phyloP scores from a whole-genome alignment of 192 early-diverging fungal genomes.

The Chytriomyces hyalinus region DNA sequence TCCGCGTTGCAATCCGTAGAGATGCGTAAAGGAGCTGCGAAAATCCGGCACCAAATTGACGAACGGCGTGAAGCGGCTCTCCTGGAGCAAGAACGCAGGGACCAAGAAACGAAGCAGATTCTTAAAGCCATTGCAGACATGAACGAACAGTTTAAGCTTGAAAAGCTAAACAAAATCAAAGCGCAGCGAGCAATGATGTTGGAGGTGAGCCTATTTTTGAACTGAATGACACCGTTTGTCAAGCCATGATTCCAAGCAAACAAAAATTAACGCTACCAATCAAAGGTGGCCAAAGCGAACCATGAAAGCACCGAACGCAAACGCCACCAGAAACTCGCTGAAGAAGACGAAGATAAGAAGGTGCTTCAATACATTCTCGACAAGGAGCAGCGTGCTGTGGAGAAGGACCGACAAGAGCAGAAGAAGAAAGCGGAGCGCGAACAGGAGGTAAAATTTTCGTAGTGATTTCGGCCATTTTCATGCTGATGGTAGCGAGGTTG shows the following conservation, averaged over 20 bases:
- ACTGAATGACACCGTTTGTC: not conserved
- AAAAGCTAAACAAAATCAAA: constrained; percentile 55
- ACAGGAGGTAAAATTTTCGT: constrained; percentile 36
- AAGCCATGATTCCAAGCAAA: not conserved
- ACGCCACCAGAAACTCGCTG: constrained; percentile 46
- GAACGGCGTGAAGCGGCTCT: constrained; percentile 62
- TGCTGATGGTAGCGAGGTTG: too few relatives aligned
- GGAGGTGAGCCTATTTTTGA: constrained; percentile 41
- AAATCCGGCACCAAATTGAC: constrained; percentile 60
- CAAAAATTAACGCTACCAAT: not conserved
- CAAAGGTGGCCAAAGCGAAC: constrained; percentile 58
- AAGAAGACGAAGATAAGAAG: constrained; percentile 63
- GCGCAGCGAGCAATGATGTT: constrained; percentile 52
- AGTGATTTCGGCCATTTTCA: constrained; percentile 14
- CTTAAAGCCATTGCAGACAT: constrained; percentile 55
- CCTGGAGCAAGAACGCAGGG: constrained; percentile 58
- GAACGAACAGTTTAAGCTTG: constrained; percentile 51
- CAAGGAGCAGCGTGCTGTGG: constrained; percentile 61
- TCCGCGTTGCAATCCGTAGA: constrained; percentile 33
- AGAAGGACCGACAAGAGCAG: constrained; percentile 52
- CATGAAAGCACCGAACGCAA: constrained; percentile 55
- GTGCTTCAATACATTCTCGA: constrained; percentile 63
- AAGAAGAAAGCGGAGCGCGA: constrained; percentile 62
- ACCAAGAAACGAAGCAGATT: constrained; percentile 65
- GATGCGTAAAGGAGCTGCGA: constrained; percentile 58